These are phyloP conservation scores for Carex kokanica DNA, from an alignment of 176 grass and related monocot genomes.

Conservation along the genomic window DNA sequence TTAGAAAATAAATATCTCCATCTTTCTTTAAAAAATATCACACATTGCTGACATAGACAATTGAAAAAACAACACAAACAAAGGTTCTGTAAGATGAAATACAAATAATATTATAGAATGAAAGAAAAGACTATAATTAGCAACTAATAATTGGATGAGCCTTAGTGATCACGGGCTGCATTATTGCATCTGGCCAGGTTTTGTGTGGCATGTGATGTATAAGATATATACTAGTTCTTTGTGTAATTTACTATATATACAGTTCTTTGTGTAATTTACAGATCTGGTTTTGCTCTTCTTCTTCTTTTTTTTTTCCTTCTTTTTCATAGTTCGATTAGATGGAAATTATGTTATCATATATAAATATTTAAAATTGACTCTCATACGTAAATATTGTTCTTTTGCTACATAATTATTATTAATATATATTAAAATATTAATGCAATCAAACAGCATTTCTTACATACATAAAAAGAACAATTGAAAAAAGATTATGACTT, in stretches of 20 bases:
- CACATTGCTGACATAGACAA: neutral
- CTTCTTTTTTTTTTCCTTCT: no score
- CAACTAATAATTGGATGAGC: neutral
- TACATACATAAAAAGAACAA: neutral
- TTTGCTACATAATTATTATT: no score
- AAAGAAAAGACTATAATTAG: neutral
- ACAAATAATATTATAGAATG: neutral
- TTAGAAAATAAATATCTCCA: no score
- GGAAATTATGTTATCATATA: neutral
- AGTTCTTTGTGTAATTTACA: neutral
- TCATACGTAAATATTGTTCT: no score
- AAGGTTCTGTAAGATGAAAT: neutral
- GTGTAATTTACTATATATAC: neutral
- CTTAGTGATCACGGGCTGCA: conserved; percentile 13
- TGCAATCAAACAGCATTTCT: neutral
- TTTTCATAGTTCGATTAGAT: neutral
- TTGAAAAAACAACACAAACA: neutral
- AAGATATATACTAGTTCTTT: neutral
- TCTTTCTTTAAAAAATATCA: neutral
- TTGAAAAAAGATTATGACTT: neutral
- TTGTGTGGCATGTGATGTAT: neutral
- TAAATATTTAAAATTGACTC: neutral
- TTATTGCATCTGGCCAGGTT: neutral
- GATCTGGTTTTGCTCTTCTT: no score
- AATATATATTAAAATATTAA: neutral